Percentiles rank a stretch among this genome's conserved stretches.
Evolutionary conservation across 768 basidiomycete genomes (phyloP).

Genomic region (Zangia roseola): DNA sequence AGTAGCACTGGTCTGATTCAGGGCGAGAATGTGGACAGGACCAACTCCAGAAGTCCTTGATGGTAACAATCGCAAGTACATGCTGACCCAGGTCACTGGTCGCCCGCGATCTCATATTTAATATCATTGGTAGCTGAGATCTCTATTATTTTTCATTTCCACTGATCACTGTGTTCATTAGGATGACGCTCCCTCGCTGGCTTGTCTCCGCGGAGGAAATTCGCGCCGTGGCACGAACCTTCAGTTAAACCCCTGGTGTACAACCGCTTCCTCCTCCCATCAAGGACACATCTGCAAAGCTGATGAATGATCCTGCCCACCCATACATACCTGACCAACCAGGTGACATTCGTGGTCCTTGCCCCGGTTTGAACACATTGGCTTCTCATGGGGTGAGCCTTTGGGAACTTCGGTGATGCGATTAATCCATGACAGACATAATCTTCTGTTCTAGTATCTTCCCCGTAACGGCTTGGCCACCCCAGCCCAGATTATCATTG

Average conservation of each 20-base stretch:
- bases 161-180: too few species aligned
- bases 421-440: neutral
- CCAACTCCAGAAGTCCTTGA: too few species aligned
- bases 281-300: conserved; percentile 24
- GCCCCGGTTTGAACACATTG: conserved; percentile 25
- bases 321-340: conserved; percentile 14
- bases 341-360: conserved; percentile 27
- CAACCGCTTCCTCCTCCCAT: conserved; percentile 24
- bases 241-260: conserved; percentile 20
- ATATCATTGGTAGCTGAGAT: too few species aligned
- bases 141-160: too few species aligned
- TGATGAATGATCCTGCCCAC: conserved; percentile 20
- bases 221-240: conserved; percentile 10
- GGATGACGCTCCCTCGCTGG: conserved; percentile 18
- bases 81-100: too few species aligned
- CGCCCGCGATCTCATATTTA: too few species aligned
- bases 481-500: conserved; percentile 24
- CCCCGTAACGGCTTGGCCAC: conserved; percentile 18
- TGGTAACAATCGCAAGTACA: too few species aligned
- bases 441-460: conserved; percentile 12
- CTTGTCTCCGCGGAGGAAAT: conserved; percentile 16
- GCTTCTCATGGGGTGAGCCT: conserved; percentile 28
- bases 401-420: neutral
- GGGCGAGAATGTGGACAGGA: too few species aligned
- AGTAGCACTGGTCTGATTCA: too few species aligned